These are phyloP conservation scores for Litchi chinensis DNA, from an alignment of 345 rosid genomes.

Conservation along the genomic window DNA sequence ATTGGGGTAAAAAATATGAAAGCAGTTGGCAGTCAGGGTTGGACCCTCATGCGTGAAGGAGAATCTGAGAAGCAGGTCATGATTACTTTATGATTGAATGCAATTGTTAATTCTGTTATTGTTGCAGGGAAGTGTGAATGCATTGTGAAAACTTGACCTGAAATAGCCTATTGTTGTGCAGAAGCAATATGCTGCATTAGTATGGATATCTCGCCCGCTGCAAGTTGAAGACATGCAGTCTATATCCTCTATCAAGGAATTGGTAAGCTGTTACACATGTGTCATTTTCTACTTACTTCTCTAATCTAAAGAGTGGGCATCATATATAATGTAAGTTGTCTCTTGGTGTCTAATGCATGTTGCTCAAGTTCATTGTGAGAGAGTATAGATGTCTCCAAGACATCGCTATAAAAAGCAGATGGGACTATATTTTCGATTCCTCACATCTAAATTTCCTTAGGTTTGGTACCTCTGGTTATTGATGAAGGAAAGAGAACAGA, in stretches of 20 bases:
- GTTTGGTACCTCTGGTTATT: no score
- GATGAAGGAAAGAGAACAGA: not conserved
- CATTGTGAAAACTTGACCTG: slow-evolving; percentile 4
- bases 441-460: no score
- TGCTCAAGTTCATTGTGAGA: not conserved
- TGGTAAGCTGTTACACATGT: slow-evolving; percentile 45
- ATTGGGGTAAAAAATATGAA: slow-evolving; percentile 70
- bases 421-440: no score
- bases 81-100: slow-evolving; percentile 11
- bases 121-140: not conserved
- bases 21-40: slow-evolving; percentile 66
- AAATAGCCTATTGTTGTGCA: slow-evolving; percentile 30
- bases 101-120: not conserved
- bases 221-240: slow-evolving; percentile 62
- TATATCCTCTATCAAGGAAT: slow-evolving; percentile 59
- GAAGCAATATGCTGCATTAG: slow-evolving; percentile 95
- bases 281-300: not conserved
- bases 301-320: not conserved
- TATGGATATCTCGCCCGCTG: slow-evolving; percentile 91
- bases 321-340: not conserved
- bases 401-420: no score
- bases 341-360: not conserved
- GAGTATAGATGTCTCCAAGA: no score
- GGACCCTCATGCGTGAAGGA: slow-evolving; percentile 96
- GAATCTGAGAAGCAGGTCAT: slow-evolving; percentile 94